phyloP scores from a whole-genome alignment of 2,329 filamentous ascomycete genomes.

The Fusarium hostae region DNA sequence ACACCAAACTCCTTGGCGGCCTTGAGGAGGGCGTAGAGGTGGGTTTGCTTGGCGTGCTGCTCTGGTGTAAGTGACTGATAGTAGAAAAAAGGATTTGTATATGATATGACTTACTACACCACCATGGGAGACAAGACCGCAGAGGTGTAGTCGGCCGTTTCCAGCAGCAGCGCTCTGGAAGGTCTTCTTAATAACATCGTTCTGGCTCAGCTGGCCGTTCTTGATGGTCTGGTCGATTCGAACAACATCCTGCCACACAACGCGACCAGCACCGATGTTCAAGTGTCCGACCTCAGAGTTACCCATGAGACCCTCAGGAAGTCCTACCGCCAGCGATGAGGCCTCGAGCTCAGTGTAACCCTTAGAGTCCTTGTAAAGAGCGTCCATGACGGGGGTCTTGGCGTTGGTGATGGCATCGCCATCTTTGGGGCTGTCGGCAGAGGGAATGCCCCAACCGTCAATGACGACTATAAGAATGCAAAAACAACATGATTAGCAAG shows the following conservation, averaged over 20 bases:
- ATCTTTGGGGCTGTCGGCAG: slow-evolving; percentile 81
- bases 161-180: slow-evolving; percentile 85
- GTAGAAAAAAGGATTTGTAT: not conserved
- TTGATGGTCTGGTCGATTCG: slow-evolving; percentile 95
- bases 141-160: slow-evolving; percentile 91
- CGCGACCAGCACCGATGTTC: slow-evolving; percentile 96
- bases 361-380: slow-evolving; percentile 82
- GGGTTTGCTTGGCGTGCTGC: slow-evolving; percentile 91
- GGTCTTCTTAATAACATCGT: slow-evolving; percentile 79
- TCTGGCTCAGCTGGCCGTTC: slow-evolving; percentile 80
- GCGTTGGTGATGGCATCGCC: slow-evolving; percentile 96
- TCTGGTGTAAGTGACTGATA: slow-evolving; percentile 21
- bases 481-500: slow-evolving; percentile 68
- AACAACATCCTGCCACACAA: slow-evolving; percentile 98
- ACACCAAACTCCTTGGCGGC: slow-evolving; percentile 90
- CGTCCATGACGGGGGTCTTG: slow-evolving; percentile 94
- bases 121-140: slow-evolving; percentile 92
- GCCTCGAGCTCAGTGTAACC: slow-evolving; percentile 95
- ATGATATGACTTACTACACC: slow-evolving; percentile 73
- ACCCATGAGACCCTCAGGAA: slow-evolving; percentile 97
- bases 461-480: slow-evolving; percentile 83
- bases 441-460: slow-evolving; percentile 96
- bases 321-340: slow-evolving; percentile 92
- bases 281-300: slow-evolving; percentile 98
- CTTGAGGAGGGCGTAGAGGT: slow-evolving; percentile 86